Percentiles rank a stretch among this genome's conserved stretches.
Conservation (phyloP, 352 stramenopile genomes). For the Pythium monospermum region DNA sequence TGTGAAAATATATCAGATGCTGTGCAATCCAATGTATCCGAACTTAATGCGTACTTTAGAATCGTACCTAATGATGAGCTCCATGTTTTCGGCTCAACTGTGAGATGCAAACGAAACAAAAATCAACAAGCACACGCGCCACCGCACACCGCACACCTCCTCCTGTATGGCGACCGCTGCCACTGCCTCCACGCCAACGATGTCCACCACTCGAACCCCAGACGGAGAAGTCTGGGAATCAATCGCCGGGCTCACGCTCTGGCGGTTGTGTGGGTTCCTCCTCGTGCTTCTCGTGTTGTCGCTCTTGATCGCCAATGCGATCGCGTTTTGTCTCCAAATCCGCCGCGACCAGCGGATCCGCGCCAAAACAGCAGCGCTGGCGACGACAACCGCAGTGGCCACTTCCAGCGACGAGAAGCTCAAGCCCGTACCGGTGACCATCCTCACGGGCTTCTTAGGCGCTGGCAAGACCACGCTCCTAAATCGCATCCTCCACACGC, state of each 20-base stretch:
- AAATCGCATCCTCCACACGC: conserved; percentile 91
- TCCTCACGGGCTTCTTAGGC: conserved; percentile 94
- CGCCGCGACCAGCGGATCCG: conserved; percentile 54
- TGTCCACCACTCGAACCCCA: not conserved
- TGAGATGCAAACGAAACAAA: conserved; percentile 2
- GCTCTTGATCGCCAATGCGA: conserved; percentile 50
- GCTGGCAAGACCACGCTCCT: conserved; percentile 96
- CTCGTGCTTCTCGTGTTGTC: conserved; percentile 39
- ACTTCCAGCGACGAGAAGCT: not conserved
- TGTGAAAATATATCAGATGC: not conserved
- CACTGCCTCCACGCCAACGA: not conserved
- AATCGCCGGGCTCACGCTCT: conserved; percentile 19
- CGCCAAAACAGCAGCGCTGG: conserved; percentile 47
- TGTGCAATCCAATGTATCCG: not conserved
- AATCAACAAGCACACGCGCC: not conserved
- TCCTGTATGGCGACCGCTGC: not conserved
- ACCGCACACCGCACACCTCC: not conserved
- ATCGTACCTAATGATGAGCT: not conserved
- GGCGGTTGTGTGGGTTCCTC: conserved; percentile 22
- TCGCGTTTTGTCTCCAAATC: conserved; percentile 62
- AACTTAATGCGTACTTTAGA: not conserved
- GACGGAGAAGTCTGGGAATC: not conserved
- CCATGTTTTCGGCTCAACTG: conserved; percentile 1
- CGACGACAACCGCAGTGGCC: conserved; percentile 7
- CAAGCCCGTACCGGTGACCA: conserved; percentile 77